These are phyloP conservation scores for Xylaria sp. DNA, from an alignment of 2,329 filamentous ascomycete genomes.

Conservation along the genomic window DNA sequence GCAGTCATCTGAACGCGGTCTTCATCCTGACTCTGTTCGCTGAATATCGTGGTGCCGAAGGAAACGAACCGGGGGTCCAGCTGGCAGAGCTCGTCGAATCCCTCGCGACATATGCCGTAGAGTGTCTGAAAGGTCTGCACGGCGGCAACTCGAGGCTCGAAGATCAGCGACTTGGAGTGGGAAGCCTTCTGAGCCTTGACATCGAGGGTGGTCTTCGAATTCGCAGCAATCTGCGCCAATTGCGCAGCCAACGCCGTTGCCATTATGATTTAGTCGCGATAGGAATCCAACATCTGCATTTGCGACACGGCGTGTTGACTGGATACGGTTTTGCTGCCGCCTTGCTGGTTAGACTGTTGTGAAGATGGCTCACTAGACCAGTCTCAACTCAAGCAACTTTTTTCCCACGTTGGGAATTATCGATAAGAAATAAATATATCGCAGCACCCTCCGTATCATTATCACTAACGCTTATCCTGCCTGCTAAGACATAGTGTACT, in stretches of 20 bases:
- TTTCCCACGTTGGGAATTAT: conserved; percentile 33
- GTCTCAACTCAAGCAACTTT: conserved; percentile 36
- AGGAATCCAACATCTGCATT: conserved; percentile 30
- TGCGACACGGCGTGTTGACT: conserved; percentile 1
- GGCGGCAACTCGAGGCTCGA: conserved; percentile 84
- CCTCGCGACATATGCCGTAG: conserved; percentile 86
- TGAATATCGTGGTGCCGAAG: conserved; percentile 86
- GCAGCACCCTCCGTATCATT: conserved; percentile 12
- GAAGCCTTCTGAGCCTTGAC: conserved; percentile 91
- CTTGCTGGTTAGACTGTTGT: conserved; percentile 8
- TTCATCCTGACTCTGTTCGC: conserved; percentile 88
- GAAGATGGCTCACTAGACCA: neutral
- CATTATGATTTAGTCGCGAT: conserved; percentile 61
- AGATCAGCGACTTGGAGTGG: conserved; percentile 95
- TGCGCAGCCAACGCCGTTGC: conserved; percentile 89
- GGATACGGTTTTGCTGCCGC: conserved; percentile 11
- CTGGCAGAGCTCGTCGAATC: conserved; percentile 89
- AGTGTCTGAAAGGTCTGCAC: conserved; percentile 91
- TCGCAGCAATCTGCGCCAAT: conserved; percentile 89
- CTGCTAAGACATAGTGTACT: neutral
- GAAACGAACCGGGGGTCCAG: conserved; percentile 81
- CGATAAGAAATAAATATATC: conserved; percentile 30
- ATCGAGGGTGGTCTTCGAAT: conserved; percentile 89
- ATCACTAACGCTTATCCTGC: neutral
- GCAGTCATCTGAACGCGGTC: conserved; percentile 87